phyloP scores from a whole-genome alignment of 805 yeast genomes.

The Candida endomychidarum region DNA sequence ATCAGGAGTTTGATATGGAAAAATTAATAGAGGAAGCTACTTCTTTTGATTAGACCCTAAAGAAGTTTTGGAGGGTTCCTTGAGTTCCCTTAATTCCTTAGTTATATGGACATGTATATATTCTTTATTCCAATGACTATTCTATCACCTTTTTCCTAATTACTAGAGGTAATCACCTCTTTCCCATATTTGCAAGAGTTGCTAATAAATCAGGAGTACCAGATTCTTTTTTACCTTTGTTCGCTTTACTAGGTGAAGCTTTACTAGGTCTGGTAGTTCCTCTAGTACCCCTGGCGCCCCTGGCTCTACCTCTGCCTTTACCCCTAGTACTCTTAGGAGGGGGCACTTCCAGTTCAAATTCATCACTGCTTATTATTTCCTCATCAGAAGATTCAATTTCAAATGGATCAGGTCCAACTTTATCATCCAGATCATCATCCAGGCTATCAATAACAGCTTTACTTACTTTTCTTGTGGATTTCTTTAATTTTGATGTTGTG shows the following conservation, averaged over 20 bases:
- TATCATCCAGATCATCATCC: conserved; percentile 7
- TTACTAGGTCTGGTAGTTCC: background rate
- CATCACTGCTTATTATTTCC: conserved; percentile 8
- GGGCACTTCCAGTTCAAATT: conserved; percentile 4
- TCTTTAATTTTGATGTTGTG: conserved; percentile 5
- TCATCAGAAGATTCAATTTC: conserved; percentile 3
- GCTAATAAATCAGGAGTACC: conserved; percentile 12
- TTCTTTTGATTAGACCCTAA: conserved; percentile 62
- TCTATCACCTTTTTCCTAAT: background rate
- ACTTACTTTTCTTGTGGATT: conserved; percentile 8
- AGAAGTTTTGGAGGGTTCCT: too few species aligned
- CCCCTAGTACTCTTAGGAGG: conserved; percentile 5
- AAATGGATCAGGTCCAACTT: conserved; percentile 1
- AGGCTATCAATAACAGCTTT: conserved; percentile 1
- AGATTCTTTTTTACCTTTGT: background rate
- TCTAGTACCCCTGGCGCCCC: conserved; percentile 4
- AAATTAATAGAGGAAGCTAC: conserved; percentile 70
- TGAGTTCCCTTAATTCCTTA: too few species aligned
- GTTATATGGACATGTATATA: conserved; percentile 1
- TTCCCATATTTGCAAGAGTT: conserved; percentile 16
- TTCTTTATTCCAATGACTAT: too few species aligned
- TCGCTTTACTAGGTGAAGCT: background rate
- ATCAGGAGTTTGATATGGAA: conserved; percentile 63
- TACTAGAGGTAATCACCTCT: conserved; percentile 3
- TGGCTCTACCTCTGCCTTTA: conserved; percentile 3